Base-by-base conservation (phyloP, 2,329 filamentous ascomycete species). In the Gliomastix tumulicola region DNA sequence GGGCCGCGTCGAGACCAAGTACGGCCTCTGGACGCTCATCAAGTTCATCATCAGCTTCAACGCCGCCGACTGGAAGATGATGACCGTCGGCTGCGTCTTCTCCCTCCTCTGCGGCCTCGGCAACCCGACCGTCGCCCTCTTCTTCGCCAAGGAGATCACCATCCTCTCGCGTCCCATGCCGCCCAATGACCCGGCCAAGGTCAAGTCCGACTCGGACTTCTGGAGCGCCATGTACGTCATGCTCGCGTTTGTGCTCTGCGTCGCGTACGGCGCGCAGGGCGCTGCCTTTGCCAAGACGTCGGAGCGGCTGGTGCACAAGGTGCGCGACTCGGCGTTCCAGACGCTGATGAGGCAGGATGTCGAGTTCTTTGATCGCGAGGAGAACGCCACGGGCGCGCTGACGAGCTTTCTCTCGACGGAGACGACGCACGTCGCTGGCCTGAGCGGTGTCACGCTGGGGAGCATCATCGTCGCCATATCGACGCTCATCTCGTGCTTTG, bases 311-410 rank as follows among this genome's bases (percentile, higher is more conserved):
- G 76, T 97, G 38, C 85, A 87, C 54, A 80, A 88, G 16, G 87
- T 90, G 2, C 79, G 92, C 48, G 80, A 92, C 57, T 71, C 70
- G 39, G 84, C 88, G 7, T 96, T 98, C 68, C 75, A 88, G 21
- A 74, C 82, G 18, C 88, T 97, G 67, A 76, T 97, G 36, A 84
- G 89, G 44, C 90, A 97, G 60, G 92, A 97, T 44, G 90, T 97
- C 41, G 69, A 79, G 19, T 97, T 89, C 59, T 98, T 96, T 49
- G 90, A 97, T 57, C 73, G 71, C 32, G 86, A 94, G 44, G 84
- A 90, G 56, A 94, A 97, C 56, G 88, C 84, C 6, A 82, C 88
- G 6, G 90, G 90, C 45, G 84, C 88, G 1, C 66, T 98, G 48
- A 95, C 88, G 0, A 86, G 84, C 0, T 92, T 94, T 62, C 66